These are phyloP conservation scores for Pharus latifolius DNA, from an alignment of 176 grass and related monocot species.

Conservation along the genomic window DNA sequence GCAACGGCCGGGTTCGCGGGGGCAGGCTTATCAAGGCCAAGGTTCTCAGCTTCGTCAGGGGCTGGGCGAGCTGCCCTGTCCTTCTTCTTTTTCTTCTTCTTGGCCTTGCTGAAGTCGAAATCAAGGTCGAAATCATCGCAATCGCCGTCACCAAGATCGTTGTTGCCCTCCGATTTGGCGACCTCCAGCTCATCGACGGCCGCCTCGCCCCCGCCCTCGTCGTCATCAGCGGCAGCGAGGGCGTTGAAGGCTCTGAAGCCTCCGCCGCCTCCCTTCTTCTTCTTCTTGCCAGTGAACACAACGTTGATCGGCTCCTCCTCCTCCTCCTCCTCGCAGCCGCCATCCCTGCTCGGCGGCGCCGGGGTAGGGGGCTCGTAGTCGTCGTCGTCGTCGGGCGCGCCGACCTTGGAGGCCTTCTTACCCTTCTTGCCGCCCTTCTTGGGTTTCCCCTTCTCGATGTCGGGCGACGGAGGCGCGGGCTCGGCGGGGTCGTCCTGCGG, in stretches of 20 bases:
- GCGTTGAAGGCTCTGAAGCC: constrained; percentile 47
- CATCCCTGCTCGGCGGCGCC: not conserved
- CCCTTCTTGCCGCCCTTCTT: constrained; percentile 54
- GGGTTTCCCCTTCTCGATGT: constrained; percentile 31
- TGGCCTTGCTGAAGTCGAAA: constrained; percentile 54
- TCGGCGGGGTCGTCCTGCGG: constrained; percentile 47
- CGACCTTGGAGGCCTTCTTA: constrained; percentile 58
- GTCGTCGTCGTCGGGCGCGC: constrained; percentile 24
- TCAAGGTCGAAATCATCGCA: constrained; percentile 34
- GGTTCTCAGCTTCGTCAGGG: not conserved
- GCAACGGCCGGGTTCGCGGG: not conserved
- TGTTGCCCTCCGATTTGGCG: constrained; percentile 1
- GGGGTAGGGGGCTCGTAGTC: constrained; percentile 29
- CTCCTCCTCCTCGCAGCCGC: not conserved
- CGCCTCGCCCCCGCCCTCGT: constrained; percentile 14
- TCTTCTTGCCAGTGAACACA: constrained; percentile 90
- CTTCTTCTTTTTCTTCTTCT: constrained; percentile 83
- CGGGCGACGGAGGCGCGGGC: constrained; percentile 8
- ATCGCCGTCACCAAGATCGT: constrained; percentile 17
- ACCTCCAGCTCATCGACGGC: constrained; percentile 4
- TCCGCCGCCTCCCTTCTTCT: constrained; percentile 63
- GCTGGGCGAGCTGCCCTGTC: constrained; percentile 19
- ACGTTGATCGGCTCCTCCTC: constrained; percentile 54
- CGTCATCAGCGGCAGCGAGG: constrained; percentile 45
- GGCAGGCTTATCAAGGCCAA: not conserved